Evolutionary conservation across 805 yeast species (phyloP).

Genomic region (Cyberlindnera mycetangii): DNA sequence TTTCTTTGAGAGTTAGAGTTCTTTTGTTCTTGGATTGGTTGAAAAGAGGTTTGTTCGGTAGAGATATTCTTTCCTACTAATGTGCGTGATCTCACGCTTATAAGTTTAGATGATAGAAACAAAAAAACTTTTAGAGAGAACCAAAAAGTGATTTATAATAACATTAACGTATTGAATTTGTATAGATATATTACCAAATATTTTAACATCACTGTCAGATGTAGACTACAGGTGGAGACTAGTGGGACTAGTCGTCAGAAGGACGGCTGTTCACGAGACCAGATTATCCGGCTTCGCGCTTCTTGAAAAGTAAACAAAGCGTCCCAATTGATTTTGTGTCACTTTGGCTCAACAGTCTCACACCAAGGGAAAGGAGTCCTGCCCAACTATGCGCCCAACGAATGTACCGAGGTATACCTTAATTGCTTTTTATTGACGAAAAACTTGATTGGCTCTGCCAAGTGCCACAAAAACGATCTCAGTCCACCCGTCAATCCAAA

Average conservation of each 20-base stretch:
- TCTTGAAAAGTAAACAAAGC: conserved; percentile 2
- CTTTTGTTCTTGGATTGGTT: conserved; percentile 66
- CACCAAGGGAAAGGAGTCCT: no score
- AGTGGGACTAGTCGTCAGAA: no score
- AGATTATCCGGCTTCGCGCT: background rate
- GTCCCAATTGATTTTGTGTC: conserved; percentile 1
- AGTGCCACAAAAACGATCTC: conserved; percentile 3
- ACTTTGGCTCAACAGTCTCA: background rate
- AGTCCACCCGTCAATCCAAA: no score
- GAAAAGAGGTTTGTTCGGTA: conserved; percentile 56
- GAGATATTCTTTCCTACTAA: conserved; percentile 37
- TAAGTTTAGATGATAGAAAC: conserved; percentile 1
- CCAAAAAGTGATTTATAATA: conserved; percentile 2
- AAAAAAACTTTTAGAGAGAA: no score
- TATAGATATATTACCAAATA: background rate
- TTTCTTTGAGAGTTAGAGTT: conserved; percentile 60
- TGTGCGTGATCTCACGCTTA: conserved; percentile 2
- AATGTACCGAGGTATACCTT: no score
- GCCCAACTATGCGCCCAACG: no score
- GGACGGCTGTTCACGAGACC: no score
- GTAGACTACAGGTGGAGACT: no score
- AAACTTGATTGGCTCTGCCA: no score
- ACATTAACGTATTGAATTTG: background rate
- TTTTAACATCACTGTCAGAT: background rate
- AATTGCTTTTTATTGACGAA: no score